Base-by-base conservation (phyloP, 2,329 filamentous ascomycete species). In the Beauveria varroae region DNA sequence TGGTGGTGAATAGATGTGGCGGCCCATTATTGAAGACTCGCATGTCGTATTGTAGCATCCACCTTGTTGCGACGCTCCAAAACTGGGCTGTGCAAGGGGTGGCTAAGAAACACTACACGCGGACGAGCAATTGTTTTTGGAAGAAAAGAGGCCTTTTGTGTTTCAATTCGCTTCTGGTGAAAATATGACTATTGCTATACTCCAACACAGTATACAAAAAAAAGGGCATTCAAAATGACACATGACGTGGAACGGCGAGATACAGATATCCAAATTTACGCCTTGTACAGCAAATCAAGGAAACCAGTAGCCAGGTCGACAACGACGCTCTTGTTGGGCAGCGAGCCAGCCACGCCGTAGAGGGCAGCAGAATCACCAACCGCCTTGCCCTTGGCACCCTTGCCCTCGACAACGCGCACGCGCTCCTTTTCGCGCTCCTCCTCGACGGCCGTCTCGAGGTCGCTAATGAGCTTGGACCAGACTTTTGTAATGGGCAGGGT, bases 301-400 rank as follows among this genome's bases (percentile, higher is more conserved):
- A 98, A 99, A 0, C 92, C 93, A 67, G 83, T 90, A 1, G 93
- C 93, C 71, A 99, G 76, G 68, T 96, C 91, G 66, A 91, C 90
- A 37, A 99, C 92, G 40, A 99, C 88, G 67, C 89, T 91, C 83
- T 98, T 98, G 73, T 99, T 96, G 1, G 95, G 95, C 74, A 99
- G 76, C 70, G 90, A 96, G 6, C 95, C 95, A 0, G 95, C 95
- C 62, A 99, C 93, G 60, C 95, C 95, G 75, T 99, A 99, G 64
- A 99, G 77, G 5, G 93, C 93, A 1, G 91, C 90, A 16, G 91
- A 86, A 72, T 96, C 90, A 1, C 91, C 91, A 67, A 86, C 82
- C 26, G 84, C 86, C 72, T 86, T 85, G 41, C 86, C 87, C 74
- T 86, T 83, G 37, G 77, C 74, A 0, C 81, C 81, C 74, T 86